phyloP scores from a whole-genome alignment of 805 yeast species.

The Candida anglica region DNA sequence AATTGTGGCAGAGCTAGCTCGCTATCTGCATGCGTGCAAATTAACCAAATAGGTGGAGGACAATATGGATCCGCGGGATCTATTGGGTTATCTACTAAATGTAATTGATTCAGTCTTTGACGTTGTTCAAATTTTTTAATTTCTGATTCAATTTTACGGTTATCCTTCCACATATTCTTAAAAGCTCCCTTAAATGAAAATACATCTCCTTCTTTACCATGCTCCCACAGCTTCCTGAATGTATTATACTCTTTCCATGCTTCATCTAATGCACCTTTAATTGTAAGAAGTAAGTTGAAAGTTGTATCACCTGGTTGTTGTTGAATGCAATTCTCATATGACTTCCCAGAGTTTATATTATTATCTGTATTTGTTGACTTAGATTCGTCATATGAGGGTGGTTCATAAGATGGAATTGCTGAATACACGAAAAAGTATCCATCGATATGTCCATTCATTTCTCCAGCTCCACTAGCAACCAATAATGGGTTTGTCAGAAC shows the following conservation, averaged over 20 bases:
- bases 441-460: constrained; percentile 69
- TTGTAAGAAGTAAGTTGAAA: constrained; percentile 38
- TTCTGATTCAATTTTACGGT: constrained; percentile 18
- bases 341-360: background rate
- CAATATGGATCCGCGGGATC: constrained; percentile 33
- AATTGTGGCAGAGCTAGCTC: constrained; percentile 57
- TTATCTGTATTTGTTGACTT: background rate
- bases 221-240: constrained; percentile 54
- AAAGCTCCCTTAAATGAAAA: constrained; percentile 57
- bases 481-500: constrained; percentile 64
- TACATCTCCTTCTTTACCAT: constrained; percentile 65
- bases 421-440: constrained; percentile 70
- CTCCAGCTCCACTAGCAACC: constrained; percentile 78
- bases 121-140: constrained; percentile 6
- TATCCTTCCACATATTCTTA: constrained; percentile 54
- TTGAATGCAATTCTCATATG: background rate
- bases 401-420: constrained; percentile 59
- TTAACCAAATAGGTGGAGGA: constrained; percentile 64
- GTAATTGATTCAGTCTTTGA: constrained; percentile 2
- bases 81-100: constrained; percentile 19
- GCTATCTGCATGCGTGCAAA: constrained; percentile 61
- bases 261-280: constrained; percentile 57
- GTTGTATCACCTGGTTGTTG: constrained; percentile 16
- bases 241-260: constrained; percentile 70
- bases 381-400: constrained; percentile 52